phyloP scores from a whole-genome alignment of 345 rosid genomes.

The Brassica incana region DNA sequence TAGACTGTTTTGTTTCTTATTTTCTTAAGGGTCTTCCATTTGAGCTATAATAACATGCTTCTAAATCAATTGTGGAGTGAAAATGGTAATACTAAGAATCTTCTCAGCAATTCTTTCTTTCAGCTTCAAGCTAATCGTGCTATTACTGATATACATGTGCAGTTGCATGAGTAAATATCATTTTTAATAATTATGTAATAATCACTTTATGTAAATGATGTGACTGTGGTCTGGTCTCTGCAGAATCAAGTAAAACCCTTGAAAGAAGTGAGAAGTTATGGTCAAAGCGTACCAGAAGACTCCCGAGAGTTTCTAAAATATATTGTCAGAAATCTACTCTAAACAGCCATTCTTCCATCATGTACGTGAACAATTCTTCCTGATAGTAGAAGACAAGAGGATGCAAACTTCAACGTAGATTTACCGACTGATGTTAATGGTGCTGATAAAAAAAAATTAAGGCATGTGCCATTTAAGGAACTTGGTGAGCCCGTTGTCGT shows the following conservation, averaged over 20 bases:
- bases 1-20: slow-evolving; percentile 24
- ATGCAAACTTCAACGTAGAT: slow-evolving; percentile 67
- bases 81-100: slow-evolving; percentile 91
- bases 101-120: slow-evolving; percentile 91
- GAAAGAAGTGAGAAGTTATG: slow-evolving; percentile 80
- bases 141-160: slow-evolving; percentile 85
- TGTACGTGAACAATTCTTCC: slow-evolving; percentile 25
- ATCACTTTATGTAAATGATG: not conserved
- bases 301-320: slow-evolving; percentile 9
- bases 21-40: slow-evolving; percentile 80
- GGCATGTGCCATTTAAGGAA: slow-evolving; percentile 62
- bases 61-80: slow-evolving; percentile 91
- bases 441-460: slow-evolving; percentile 54
- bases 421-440: slow-evolving; percentile 82
- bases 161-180: not conserved
- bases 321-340: not conserved
- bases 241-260: slow-evolving; percentile 78
- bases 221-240: slow-evolving; percentile 28
- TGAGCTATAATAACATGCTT: slow-evolving; percentile 97
- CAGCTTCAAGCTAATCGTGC: slow-evolving; percentile 96
- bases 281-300: slow-evolving; percentile 57
- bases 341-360: not conserved
- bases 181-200: slow-evolving; percentile 1
- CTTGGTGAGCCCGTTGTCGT: slow-evolving; percentile 81
- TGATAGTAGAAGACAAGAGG: slow-evolving; percentile 65